phyloP scores from a whole-genome alignment of 2,329 filamentous ascomycete genomes.

The Zymoseptoria tritici region DNA sequence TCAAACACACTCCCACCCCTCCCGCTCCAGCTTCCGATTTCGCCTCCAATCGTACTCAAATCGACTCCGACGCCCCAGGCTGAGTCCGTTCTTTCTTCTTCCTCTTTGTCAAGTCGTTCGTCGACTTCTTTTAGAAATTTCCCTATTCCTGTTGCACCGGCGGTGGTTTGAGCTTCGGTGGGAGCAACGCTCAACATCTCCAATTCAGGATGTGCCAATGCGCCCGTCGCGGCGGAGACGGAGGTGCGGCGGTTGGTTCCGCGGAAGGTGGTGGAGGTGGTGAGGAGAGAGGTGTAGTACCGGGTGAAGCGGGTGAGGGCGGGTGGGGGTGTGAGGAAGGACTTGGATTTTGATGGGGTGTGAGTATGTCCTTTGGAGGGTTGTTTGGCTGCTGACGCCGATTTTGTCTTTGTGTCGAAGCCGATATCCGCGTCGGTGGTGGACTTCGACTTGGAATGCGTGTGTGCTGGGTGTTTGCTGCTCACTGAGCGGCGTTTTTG shows the following conservation, averaged over 20 bases:
- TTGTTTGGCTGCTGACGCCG: slow-evolving; percentile 4
- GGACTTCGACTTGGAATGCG: too few species aligned
- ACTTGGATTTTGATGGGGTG: slow-evolving; percentile 6
- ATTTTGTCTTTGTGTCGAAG: not conserved
- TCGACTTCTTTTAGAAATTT: slow-evolving; percentile 12
- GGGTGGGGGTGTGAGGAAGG: slow-evolving; percentile 33
- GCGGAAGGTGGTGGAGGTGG: slow-evolving; percentile 33
- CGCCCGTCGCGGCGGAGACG: slow-evolving; percentile 33
- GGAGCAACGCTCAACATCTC: slow-evolving; percentile 35
- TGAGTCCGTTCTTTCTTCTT: not conserved
- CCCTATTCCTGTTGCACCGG: too few species aligned
- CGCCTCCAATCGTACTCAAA: slow-evolving; percentile 29
- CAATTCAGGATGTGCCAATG: slow-evolving; percentile 40
- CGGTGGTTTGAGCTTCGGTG: too few species aligned
- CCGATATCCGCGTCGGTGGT: too few species aligned
- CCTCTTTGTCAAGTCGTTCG: slow-evolving; percentile 5
- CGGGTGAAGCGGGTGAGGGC: slow-evolving; percentile 36
- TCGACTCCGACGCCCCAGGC: slow-evolving; percentile 13
- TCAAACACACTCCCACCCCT: not conserved
- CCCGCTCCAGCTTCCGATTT: slow-evolving; percentile 19
- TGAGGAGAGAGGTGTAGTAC: slow-evolving; percentile 40
- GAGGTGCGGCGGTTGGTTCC: slow-evolving; percentile 40
- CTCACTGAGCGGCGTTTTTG: slow-evolving; percentile 5
- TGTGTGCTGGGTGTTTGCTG: not conserved
- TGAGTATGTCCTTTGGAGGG: slow-evolving; percentile 3